Base-by-base conservation (phyloP, 768 basidiomycete species). In the Lentinula boryana region DNA sequence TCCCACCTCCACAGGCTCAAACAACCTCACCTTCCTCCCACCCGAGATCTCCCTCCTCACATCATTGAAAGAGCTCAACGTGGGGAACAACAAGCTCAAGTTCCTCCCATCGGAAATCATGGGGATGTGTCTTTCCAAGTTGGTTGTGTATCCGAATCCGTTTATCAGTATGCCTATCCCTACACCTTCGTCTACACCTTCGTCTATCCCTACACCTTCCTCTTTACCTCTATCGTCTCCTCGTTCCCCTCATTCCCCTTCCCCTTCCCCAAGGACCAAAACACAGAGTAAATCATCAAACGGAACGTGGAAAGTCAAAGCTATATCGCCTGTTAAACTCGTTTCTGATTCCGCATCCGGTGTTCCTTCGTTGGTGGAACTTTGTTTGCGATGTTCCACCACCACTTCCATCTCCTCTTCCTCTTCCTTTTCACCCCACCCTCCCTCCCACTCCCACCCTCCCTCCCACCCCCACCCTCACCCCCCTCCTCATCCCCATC, bases 61-160 rank as follows among this genome's bases (percentile, higher is more conserved):
- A 8, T 79, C 80, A 53, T 77, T 91, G 2, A 75, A 75, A 53
- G 80, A 85, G 48, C 76, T 91, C 6, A 87, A 89, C 62, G 65
- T 91, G 3, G 76, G 85, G 0, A 76, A 78, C 57, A 91, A 91
- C 68, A 69, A 72, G 35, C 71, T 91, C 2, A 65, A 68, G 58
- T 87, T 80, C 68, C 70, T 91, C 0, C 89, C 89, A 13, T 79
- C 84, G 6, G 88, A 91, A 67, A 79, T 91, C 68, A 69, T 79
- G n/a, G 67, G 72, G 33, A 84, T 89, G 81, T 75, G 68, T n/a
- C 73, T 89, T 1, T 67, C 67, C 18, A 74, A 68, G 8, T 72
- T 90, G 5, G 63, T 67, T 18, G 67, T 89, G 2, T 69, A 81
- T 41, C 85, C 84, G 0, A 91, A 92, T 63, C 87, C 81, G 0